Evolutionary conservation across 768 basidiomycete genomes (phyloP).

Genomic region (Boletellus emodensis): DNA sequence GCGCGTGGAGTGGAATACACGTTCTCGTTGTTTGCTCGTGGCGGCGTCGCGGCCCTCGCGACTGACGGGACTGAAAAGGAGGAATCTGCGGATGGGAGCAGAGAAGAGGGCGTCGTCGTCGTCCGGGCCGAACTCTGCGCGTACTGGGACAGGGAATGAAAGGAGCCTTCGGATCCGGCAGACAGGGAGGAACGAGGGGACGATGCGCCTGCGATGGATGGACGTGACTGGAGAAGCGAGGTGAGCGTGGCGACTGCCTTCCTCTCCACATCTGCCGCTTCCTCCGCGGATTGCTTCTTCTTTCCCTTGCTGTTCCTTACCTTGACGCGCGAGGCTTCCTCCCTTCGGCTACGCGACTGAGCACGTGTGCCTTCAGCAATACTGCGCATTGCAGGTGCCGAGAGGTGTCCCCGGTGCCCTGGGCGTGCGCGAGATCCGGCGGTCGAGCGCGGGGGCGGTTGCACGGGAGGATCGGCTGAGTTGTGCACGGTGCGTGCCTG

Average conservation of each 20-base stretch:
- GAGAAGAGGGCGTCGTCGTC: slow-evolving; percentile 37
- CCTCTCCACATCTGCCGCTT: slow-evolving; percentile 59
- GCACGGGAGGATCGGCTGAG: slow-evolving; percentile 61
- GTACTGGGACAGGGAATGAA: slow-evolving; percentile 59
- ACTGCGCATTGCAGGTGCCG: slow-evolving; percentile 32
- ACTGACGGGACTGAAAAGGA: slow-evolving; percentile 29
- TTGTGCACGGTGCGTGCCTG: slow-evolving; percentile 79
- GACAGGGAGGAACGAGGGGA: slow-evolving; percentile 71
- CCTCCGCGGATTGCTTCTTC: slow-evolving; percentile 37
- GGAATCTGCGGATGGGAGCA: slow-evolving; percentile 38
- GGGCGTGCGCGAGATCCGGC: slow-evolving; percentile 30
- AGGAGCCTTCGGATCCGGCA: slow-evolving; percentile 65
- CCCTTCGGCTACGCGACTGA: slow-evolving; percentile 40
- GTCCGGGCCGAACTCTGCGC: slow-evolving; percentile 65
- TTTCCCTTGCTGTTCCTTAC: slow-evolving; percentile 47
- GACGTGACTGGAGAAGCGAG: slow-evolving; percentile 61
- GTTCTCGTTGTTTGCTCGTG: slow-evolving; percentile 30
- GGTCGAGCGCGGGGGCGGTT: slow-evolving; percentile 39
- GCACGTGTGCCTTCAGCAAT: slow-evolving; percentile 47
- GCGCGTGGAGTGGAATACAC: slow-evolving; percentile 50
- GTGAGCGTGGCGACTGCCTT: slow-evolving; percentile 81
- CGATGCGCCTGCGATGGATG: slow-evolving; percentile 56
- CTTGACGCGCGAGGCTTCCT: slow-evolving; percentile 36
- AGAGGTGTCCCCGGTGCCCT: slow-evolving; percentile 14
- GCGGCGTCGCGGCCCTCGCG: slow-evolving; percentile 34